Evolutionary conservation across 2,329 filamentous ascomycete genomes (phyloP).

Genomic region (Claviceps quebecensis): DNA sequence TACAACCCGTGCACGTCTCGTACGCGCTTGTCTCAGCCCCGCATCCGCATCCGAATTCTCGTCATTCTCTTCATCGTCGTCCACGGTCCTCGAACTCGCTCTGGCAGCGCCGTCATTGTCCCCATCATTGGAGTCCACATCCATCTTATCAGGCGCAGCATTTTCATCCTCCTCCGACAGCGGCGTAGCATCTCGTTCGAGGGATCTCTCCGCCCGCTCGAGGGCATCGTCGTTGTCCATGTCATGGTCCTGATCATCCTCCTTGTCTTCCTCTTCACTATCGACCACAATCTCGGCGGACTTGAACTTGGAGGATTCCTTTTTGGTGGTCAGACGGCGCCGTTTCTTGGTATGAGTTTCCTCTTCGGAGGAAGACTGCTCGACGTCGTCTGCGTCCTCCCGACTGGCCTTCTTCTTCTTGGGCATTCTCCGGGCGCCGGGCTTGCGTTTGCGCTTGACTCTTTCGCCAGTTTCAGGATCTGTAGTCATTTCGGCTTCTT

Average conservation of each 20-base stretch:
- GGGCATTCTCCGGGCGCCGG: constrained; percentile 25
- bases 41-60: constrained; percentile 32
- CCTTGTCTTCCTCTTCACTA: constrained; percentile 39
- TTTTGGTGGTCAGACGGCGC: constrained; percentile 41
- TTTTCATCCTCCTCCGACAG: constrained; percentile 23
- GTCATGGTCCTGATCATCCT: neutral
- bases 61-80: constrained; percentile 4
- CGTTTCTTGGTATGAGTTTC: constrained; percentile 45
- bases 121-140: constrained; percentile 30
- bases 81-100: neutral
- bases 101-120: constrained; percentile 11
- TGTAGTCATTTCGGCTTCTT: constrained; percentile 64
- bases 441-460: constrained; percentile 62
- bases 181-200: constrained; percentile 22
- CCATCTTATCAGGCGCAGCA: constrained; percentile 32
- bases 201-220: constrained; percentile 30
- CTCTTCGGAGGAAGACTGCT: constrained; percentile 29
- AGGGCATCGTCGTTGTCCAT: constrained; percentile 27
- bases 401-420: constrained; percentile 41
- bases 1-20: constrained; percentile 36
- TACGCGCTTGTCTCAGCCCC: constrained; percentile 29
- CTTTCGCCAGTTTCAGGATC: constrained; percentile 73
- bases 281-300: constrained; percentile 73
- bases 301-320: constrained; percentile 56
- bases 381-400: constrained; percentile 29